These are phyloP conservation scores for Sclerotinia minor DNA, from an alignment of 2,329 filamentous ascomycete species.

Conservation along the genomic window DNA sequence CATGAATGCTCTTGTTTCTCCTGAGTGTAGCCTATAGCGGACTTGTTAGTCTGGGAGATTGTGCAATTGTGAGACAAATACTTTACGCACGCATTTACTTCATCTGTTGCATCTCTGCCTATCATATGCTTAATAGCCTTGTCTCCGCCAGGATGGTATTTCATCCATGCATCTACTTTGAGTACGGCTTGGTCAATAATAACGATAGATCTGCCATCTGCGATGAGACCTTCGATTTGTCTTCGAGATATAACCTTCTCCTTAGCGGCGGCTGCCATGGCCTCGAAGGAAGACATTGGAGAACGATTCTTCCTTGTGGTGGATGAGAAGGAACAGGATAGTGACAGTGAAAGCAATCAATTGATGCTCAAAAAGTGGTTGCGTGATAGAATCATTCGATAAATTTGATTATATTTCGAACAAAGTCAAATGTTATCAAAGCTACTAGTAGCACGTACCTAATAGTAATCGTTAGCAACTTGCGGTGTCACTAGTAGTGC, in stretches of 20 bases:
- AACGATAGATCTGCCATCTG: constrained; percentile 74
- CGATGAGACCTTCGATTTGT: constrained; percentile 79
- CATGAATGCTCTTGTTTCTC: constrained; percentile 75
- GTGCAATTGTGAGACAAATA: not conserved
- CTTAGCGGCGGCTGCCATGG: constrained; percentile 17
- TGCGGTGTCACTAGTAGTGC: constrained; percentile 6
- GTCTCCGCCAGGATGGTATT: constrained; percentile 88
- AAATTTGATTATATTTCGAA: not conserved
- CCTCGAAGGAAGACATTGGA: constrained; percentile 25
- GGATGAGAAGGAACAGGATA: not conserved
- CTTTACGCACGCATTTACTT: constrained; percentile 76
- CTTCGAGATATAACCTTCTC: constrained; percentile 53
- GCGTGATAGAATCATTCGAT: not conserved
- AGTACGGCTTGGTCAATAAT: constrained; percentile 80
- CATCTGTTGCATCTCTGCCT: constrained; percentile 89
- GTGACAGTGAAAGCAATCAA: constrained; percentile 5
- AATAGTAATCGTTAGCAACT: not conserved
- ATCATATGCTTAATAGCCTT: constrained; percentile 93
- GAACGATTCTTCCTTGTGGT: not conserved
- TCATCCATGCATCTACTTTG: constrained; percentile 84
- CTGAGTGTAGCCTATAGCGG: constrained; percentile 71
- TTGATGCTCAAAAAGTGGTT: not conserved
- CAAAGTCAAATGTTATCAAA: not conserved
- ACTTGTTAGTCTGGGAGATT: constrained; percentile 9
- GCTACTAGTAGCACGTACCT: not conserved